These are phyloP conservation scores for Thermochaetoides thermophila DNA, from an alignment of 495 filamentous ascomycete species.

Conservation along the genomic window DNA sequence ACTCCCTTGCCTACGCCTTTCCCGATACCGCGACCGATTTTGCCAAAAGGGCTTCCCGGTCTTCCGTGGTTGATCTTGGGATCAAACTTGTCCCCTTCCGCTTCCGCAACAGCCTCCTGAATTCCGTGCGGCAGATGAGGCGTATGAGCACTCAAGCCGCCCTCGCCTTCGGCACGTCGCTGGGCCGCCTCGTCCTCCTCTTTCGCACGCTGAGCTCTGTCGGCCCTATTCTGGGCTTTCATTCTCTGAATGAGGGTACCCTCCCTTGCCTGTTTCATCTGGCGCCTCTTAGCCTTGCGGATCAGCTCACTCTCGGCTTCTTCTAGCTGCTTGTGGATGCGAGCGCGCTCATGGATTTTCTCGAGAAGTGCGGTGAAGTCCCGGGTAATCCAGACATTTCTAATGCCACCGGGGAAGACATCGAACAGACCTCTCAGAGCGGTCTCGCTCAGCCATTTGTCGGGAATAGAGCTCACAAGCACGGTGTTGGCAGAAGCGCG, in stretches of 20 bases:
- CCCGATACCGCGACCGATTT: constrained; percentile 24
- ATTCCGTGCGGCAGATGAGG: constrained; percentile 61
- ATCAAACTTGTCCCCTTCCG: constrained; percentile 11
- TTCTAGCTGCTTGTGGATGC: constrained; percentile 60
- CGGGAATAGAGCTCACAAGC: constrained; percentile 76
- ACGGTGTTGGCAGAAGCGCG: constrained; percentile 95
- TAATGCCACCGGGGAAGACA: constrained; percentile 88
- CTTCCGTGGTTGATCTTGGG: no score
- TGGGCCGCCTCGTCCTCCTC: constrained; percentile 42
- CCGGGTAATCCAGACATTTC: constrained; percentile 93
- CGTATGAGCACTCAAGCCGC: constrained; percentile 68
- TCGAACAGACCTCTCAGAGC: constrained; percentile 79
- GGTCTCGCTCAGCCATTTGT: constrained; percentile 72
- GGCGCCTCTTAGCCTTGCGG: constrained; percentile 57
- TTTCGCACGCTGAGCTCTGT: constrained; percentile 31
- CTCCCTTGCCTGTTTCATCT: constrained; percentile 55
- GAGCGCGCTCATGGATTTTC: constrained; percentile 66
- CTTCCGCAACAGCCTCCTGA: constrained; percentile 47
- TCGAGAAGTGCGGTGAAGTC: constrained; percentile 77
- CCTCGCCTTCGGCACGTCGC: constrained; percentile 43
- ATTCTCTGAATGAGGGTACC: constrained; percentile 33
- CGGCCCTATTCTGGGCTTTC: constrained; percentile 34
- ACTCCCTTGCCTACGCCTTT: constrained; percentile 27
- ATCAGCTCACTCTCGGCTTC: constrained; percentile 75
- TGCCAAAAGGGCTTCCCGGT: constrained; percentile 14